Percentiles rank a stretch among this genome's conserved stretches.
These are phyloP conservation scores for Flammula alnicola DNA, from an alignment of 1,284 basidiomycete genomes.

Conservation along the genomic window DNA sequence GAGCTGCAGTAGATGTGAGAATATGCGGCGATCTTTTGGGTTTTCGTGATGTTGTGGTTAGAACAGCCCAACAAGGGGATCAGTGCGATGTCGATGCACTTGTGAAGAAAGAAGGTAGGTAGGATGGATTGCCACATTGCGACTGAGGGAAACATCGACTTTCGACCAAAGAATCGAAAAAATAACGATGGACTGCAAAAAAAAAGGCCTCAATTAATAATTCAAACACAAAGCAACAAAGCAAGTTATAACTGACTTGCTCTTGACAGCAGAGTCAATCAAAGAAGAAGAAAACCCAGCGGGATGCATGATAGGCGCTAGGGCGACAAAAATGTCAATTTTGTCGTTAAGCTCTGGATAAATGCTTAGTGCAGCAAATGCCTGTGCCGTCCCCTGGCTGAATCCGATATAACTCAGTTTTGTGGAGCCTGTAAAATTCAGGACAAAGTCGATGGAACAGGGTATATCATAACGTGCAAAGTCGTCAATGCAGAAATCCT, in stretches of 20 bases:
- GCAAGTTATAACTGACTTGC: constrained; percentile 18
- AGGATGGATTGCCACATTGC: constrained; percentile 20
- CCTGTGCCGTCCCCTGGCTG: constrained; percentile 27
- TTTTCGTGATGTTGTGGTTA: constrained; percentile 20
- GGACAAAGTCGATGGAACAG: constrained; percentile 22
- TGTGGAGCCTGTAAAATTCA: constrained; percentile 10
- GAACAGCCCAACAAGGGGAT: constrained; percentile 18
- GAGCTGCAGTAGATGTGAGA: constrained; percentile 26
- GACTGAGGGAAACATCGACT: constrained; percentile 20
- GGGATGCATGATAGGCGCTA: constrained; percentile 25
- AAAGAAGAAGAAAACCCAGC: constrained; percentile 17
- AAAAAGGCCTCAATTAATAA: neutral
- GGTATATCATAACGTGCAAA: constrained; percentile 24
- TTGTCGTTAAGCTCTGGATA: constrained; percentile 20
- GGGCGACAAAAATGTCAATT: constrained; percentile 20
- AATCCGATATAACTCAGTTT: constrained; percentile 25
- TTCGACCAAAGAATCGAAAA: constrained; percentile 20
- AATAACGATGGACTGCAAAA: constrained; percentile 17
- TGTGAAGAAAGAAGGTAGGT: constrained; percentile 17
- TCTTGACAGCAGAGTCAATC: constrained; percentile 18
- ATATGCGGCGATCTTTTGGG: constrained; percentile 23
- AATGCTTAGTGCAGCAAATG: constrained; percentile 24
- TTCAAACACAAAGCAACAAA: too few relatives aligned
- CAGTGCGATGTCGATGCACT: constrained; percentile 18
- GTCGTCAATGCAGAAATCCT: constrained; percentile 26